These are phyloP conservation scores for Yarrowia phangngaensis DNA, from an alignment of 805 yeast species.

Conservation along the genomic window DNA sequence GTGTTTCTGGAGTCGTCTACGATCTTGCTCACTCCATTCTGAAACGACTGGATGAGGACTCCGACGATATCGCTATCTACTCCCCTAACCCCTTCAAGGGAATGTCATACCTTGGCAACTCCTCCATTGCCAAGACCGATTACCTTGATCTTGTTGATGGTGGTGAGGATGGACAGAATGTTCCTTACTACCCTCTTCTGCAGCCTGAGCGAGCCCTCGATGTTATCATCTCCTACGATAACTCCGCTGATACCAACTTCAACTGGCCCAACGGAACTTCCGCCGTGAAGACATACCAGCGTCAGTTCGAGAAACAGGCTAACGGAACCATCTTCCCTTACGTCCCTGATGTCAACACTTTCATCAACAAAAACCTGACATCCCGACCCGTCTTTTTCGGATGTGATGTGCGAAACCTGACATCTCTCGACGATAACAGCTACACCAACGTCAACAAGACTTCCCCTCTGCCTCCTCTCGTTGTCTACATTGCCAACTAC, in stretches of 20 bases:
- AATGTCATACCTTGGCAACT: slow-evolving; percentile 40
- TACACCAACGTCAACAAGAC: slow-evolving; percentile 31
- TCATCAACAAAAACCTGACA: slow-evolving; percentile 57
- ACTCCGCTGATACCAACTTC: slow-evolving; percentile 39
- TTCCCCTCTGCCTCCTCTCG: slow-evolving; percentile 56
- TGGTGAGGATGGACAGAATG: slow-evolving; percentile 64
- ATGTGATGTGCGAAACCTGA: slow-evolving; percentile 63
- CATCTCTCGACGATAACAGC: slow-evolving; percentile 46
- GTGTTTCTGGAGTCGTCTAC: slow-evolving; percentile 47
- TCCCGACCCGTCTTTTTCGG: slow-evolving; percentile 78
- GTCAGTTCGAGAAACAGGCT: slow-evolving; percentile 55
- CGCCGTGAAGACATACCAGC: slow-evolving; percentile 52
- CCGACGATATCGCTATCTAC: slow-evolving; percentile 65
- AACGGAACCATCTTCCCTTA: slow-evolving; percentile 68
- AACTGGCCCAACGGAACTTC: slow-evolving; percentile 47
- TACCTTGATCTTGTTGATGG: slow-evolving; percentile 61
- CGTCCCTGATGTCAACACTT: slow-evolving; percentile 67
- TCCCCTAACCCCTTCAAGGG: slow-evolving; percentile 67
- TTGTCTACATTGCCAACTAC: slow-evolving; percentile 73
- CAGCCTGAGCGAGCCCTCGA: slow-evolving; percentile 60
- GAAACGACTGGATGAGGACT: slow-evolving; percentile 45
- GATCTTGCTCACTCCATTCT: slow-evolving; percentile 49
- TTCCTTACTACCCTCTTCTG: slow-evolving; percentile 61
- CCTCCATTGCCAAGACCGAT: slow-evolving; percentile 42
- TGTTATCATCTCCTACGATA: slow-evolving; percentile 53